These are phyloP conservation scores for Pholiota conissans DNA, from an alignment of 768 basidiomycete species.

Conservation along the genomic window DNA sequence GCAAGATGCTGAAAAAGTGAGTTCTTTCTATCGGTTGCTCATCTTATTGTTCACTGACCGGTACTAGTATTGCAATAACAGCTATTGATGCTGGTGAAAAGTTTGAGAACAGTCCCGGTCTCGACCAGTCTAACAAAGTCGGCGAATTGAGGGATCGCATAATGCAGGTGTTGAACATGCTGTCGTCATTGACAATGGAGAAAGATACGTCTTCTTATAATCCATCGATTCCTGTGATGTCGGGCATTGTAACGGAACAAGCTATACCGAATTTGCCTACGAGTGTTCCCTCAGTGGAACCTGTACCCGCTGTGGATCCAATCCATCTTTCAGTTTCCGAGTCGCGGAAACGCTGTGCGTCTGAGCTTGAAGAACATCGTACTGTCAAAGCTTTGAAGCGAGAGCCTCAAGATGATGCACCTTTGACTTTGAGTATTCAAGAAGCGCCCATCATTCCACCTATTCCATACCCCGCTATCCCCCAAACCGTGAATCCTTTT, in stretches of 20 bases:
- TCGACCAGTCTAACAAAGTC: slow-evolving; percentile 50
- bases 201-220: slow-evolving; percentile 10
- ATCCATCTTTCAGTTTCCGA: slow-evolving; percentile 31
- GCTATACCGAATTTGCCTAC: slow-evolving; percentile 11
- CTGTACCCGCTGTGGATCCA: slow-evolving; percentile 24
- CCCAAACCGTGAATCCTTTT: neutral
- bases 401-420: slow-evolving; percentile 45
- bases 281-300: slow-evolving; percentile 8
- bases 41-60: slow-evolving; percentile 17
- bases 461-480: slow-evolving; percentile 5
- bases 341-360: slow-evolving; percentile 44
- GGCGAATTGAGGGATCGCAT: slow-evolving; percentile 58
- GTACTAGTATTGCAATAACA: slow-evolving; percentile 56
- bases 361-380: slow-evolving; percentile 42
- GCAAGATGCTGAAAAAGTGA: slow-evolving; percentile 53
- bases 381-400: slow-evolving; percentile 46
- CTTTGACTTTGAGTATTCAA: slow-evolving; percentile 28
- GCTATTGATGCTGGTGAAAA: slow-evolving; percentile 57
- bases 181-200: slow-evolving; percentile 40
- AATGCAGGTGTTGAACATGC: slow-evolving; percentile 52
- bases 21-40: slow-evolving; percentile 24
- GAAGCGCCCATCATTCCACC: slow-evolving; percentile 16
- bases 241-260: slow-evolving; percentile 12
- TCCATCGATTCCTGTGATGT: slow-evolving; percentile 10
- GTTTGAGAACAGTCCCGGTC: slow-evolving; percentile 45